Base-by-base conservation (phyloP, 164 flowering plant species). In the Stephania japonica region DNA sequence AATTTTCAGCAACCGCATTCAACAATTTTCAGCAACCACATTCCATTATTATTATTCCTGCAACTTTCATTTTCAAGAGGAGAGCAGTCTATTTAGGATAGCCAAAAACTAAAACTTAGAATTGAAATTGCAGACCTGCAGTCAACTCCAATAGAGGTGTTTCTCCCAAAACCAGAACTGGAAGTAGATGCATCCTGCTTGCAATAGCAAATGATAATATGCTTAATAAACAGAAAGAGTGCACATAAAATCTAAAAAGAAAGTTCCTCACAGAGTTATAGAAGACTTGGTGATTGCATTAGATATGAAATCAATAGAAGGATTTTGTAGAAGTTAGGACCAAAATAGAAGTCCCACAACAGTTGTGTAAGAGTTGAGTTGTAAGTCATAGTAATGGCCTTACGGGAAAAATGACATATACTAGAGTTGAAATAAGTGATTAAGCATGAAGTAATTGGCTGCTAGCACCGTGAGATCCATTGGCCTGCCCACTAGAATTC, bases 161-260 rank as follows among this genome's bases (percentile, higher is more conserved):
- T 70, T 68, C 82, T 84, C 38, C 72, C 84, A 72, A 76, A 75
- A 77, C 65, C 70, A 65, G 76, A 83, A 67, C 78, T 73, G 10
- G 79, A 72, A 44, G 64, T 61, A 68, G 79, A 75, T 71, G 81
- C 59, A 72, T 81, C 87, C 91, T 87, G 87, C 72, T 26, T 72
- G 32, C 42, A 59, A 64, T 71, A 69, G 53, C 59, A 19, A 50
- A 56, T 5, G 62, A 56, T 16, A 56, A 56, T 56, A 56, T 13
- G 19, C 19, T 56, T 56, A 16, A 16, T 56, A 32, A 56, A n/a
- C 62, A 56, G n/a, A 56, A 56, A 56, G 21, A 56, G 21, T 56
- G 19, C 19, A 6, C 7, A 13, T 13, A 56, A 56, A 56, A 56
- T 19, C 62, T 56, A 56, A 6, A 56, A 56, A 56, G n/a, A 56